A percentile compares a stretch with the other conserved stretches of the same genome.
Evolutionary conservation across 2,329 filamentous ascomycete genomes (phyloP).

Genomic region (Exophiala sp.): DNA sequence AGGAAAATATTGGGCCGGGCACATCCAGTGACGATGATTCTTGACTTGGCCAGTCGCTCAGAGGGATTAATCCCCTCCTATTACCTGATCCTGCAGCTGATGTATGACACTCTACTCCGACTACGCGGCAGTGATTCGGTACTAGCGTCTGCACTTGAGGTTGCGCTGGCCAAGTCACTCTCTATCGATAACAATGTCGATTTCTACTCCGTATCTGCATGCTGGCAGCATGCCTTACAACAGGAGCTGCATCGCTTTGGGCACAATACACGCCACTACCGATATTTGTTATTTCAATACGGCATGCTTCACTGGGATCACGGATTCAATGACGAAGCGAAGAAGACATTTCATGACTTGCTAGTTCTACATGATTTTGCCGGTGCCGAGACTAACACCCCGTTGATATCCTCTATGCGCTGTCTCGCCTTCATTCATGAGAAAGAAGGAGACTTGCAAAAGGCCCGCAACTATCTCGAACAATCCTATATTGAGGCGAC

Average conservation of each 20-base stretch:
- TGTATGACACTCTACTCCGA: slow-evolving; percentile 1
- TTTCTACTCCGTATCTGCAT: background rate
- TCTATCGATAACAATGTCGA: background rate
- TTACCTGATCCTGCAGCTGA: background rate
- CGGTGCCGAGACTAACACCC: background rate
- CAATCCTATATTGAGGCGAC: background rate
- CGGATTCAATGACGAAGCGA: background rate
- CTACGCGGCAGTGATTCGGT: background rate
- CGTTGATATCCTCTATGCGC: background rate
- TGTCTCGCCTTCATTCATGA: background rate
- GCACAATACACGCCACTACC: background rate
- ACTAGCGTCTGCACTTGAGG: background rate
- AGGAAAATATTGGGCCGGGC: slow-evolving; percentile 1
- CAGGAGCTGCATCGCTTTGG: background rate
- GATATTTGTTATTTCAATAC: background rate
- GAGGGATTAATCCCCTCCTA: background rate
- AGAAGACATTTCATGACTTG: background rate
- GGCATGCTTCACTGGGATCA: background rate
- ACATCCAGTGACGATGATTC: slow-evolving; percentile 9
- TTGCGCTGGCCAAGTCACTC: background rate
- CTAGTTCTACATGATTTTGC: background rate
- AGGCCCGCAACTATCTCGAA: background rate
- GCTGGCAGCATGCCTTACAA: background rate
- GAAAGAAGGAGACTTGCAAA: background rate
- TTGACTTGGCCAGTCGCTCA: background rate